These are phyloP conservation scores for Populus trichocarpa DNA, from an alignment of 441 rosid genomes.

Conservation along the genomic window DNA sequence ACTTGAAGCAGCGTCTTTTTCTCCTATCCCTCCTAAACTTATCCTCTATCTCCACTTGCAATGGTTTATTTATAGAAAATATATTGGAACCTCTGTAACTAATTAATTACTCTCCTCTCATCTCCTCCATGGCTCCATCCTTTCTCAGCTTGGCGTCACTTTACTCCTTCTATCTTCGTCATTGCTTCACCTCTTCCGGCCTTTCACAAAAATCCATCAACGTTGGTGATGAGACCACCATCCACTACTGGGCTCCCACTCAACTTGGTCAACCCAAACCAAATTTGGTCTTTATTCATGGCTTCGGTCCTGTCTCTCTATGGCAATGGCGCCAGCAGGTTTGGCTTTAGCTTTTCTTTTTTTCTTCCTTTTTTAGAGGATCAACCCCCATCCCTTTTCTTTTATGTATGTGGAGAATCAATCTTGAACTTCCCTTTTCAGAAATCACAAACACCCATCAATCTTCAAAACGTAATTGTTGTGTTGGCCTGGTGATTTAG, in stretches of 20 bases:
- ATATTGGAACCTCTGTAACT: background rate
- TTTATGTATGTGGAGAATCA: background rate
- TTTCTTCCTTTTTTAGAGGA: background rate
- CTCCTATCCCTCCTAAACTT: background rate
- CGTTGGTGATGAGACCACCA: conserved; percentile 45
- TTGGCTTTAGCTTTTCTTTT: too few species aligned
- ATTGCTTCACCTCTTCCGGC: conserved; percentile 59
- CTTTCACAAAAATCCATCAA: conserved; percentile 43
- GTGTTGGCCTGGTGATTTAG: background rate
- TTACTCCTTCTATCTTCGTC: conserved; percentile 58
- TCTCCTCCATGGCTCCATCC: conserved; percentile 27
- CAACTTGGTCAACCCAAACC: conserved; percentile 21
- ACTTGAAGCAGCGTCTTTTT: too few species aligned
- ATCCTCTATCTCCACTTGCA: background rate
- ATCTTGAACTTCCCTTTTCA: background rate
- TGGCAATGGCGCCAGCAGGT: conserved; percentile 83
- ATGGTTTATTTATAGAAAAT: background rate
- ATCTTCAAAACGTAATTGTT: background rate
- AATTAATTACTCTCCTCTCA: background rate
- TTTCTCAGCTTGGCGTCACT: conserved; percentile 55
- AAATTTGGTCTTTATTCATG: conserved; percentile 60
- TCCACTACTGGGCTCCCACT: conserved; percentile 56
- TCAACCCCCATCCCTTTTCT: background rate
- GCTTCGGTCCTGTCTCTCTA: conserved; percentile 69
- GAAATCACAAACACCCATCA: background rate